Evolutionary conservation across 352 stramenopile species (phyloP).

Genomic region (Phytophthora nicotianae): DNA sequence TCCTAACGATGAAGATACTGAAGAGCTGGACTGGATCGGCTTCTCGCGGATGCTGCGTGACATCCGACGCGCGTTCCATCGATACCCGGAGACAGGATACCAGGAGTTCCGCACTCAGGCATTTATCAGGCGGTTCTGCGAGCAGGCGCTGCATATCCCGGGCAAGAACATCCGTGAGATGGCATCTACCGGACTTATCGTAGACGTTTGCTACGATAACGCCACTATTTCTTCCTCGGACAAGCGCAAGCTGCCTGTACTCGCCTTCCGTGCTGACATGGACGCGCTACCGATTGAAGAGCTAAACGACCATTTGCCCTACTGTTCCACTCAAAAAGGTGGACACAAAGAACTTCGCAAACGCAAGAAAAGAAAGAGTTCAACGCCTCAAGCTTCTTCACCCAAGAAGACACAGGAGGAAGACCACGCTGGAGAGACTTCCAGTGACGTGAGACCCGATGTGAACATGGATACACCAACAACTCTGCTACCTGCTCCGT

Average conservation of each 20-base stretch:
- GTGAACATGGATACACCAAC: conserved; percentile 23
- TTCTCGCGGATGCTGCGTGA: conserved; percentile 76
- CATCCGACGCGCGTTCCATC: conserved; percentile 87
- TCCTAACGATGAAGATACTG: conserved; percentile 2
- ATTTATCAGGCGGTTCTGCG: conserved; percentile 86
- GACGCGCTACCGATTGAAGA: conserved; percentile 94
- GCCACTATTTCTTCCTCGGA: conserved; percentile 50
- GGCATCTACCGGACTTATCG: conserved; percentile 89
- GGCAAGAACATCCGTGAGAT: conserved; percentile 73
- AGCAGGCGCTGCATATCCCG: conserved; percentile 79
- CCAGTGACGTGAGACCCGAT: conserved; percentile 21
- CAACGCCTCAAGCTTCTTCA: conserved; percentile 11
- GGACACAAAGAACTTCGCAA: conserved; percentile 58
- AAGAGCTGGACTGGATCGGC: conserved; percentile 63
- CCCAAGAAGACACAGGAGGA: conserved; percentile 15
- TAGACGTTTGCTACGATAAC: conserved; percentile 88
- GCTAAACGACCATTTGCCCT: conserved; percentile 77
- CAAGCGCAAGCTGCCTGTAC: conserved; percentile 73
- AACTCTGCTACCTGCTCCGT: conserved; percentile 22
- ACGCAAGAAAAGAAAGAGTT: conserved; percentile 70
- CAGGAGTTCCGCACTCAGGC: conserved; percentile 88
- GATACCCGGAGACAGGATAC: conserved; percentile 93
- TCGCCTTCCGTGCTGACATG: conserved; percentile 96
- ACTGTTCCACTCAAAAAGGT: conserved; percentile 78
- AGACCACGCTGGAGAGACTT: not conserved